Percentiles rank a stretch among this genome's conserved stretches.
These are phyloP conservation scores for Phialocephala sp. DNA, from an alignment of 2,329 filamentous ascomycete genomes.

Conservation along the genomic window DNA sequence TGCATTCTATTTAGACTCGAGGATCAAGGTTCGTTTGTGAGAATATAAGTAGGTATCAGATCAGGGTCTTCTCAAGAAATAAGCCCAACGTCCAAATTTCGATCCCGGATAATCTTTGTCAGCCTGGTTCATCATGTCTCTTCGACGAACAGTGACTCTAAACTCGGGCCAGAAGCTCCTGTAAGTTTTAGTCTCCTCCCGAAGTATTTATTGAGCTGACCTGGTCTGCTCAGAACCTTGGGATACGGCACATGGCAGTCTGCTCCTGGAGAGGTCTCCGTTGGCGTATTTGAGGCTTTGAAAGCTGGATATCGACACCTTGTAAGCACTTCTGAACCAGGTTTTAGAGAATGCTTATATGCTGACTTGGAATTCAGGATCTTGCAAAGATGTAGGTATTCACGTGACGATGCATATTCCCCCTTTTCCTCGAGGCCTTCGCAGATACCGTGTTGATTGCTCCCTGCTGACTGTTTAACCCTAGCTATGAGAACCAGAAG, in stretches of 20 bases:
- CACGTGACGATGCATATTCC: neutral
- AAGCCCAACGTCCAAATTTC: neutral
- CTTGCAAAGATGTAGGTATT: neutral
- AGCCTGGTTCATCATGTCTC: neutral
- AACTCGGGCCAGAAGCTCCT: conserved; percentile 8
- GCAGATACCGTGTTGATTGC: neutral
- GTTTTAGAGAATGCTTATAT: neutral
- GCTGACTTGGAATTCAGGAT: neutral
- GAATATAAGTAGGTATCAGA: neutral
- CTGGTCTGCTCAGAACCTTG: neutral
- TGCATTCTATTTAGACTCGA: neutral
- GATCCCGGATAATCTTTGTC: neutral
- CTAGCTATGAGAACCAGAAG: conserved; percentile 10
- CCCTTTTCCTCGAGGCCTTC: neutral
- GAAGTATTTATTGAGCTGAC: neutral
- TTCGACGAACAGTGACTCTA: neutral
- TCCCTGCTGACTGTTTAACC: neutral
- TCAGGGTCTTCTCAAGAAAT: neutral
- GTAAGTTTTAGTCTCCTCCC: neutral
- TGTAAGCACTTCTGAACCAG: neutral
- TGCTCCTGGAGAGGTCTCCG: conserved; percentile 6
- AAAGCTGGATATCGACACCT: conserved; percentile 12
- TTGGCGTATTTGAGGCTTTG: conserved; percentile 8
- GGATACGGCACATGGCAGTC: conserved; percentile 7
- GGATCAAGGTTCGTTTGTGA: neutral